Percentiles rank a stretch among this genome's conserved stretches.
Conservation (phyloP, 768 basidiomycete species). For the Boletus barrowsii region DNA sequence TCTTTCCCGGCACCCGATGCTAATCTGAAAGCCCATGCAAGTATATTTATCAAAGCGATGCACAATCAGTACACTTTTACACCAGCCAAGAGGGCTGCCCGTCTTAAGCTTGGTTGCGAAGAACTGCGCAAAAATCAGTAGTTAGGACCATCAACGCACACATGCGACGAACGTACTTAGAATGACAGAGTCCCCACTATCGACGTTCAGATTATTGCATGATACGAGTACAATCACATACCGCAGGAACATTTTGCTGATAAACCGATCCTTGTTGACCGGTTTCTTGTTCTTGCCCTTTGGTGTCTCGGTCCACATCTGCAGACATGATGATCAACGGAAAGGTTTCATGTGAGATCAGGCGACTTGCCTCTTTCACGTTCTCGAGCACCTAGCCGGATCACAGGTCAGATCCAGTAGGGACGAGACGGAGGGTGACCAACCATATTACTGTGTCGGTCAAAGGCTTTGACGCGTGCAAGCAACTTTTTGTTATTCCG, state of each 20-base stretch:
- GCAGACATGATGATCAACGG: constrained; percentile 11
- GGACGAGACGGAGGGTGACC: constrained; percentile 23
- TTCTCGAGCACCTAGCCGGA: constrained; percentile 85
- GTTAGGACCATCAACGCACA: constrained; percentile 15
- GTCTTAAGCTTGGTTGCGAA: constrained; percentile 67
- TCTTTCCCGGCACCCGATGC: constrained; percentile 37
- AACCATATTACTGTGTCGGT: constrained; percentile 98
- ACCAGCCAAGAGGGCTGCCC: background rate
- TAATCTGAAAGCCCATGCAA: background rate
- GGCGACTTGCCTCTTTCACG: constrained; percentile 79
- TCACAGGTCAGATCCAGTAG: constrained; percentile 6
- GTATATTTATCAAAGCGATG: constrained; percentile 2
- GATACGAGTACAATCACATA: constrained; percentile 33
- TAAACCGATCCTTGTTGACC: constrained; percentile 98
- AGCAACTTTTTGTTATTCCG: constrained; percentile 98
- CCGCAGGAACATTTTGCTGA: constrained; percentile 99
- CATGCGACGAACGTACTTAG: constrained; percentile 61
- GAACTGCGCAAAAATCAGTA: constrained; percentile 50
- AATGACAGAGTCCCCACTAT: constrained; percentile 95
- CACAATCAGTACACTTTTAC: background rate
- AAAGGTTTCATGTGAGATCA: background rate
- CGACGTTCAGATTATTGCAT: constrained; percentile 11
- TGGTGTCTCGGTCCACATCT: constrained; percentile 99
- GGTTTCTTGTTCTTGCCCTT: constrained; percentile 99
- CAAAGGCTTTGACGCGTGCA: constrained; percentile 96